Percentiles rank a stretch among this genome's conserved stretches.
Evolutionary conservation across 306 rosid genomes (phyloP).

Genomic region (Carpinus viminea): DNA sequence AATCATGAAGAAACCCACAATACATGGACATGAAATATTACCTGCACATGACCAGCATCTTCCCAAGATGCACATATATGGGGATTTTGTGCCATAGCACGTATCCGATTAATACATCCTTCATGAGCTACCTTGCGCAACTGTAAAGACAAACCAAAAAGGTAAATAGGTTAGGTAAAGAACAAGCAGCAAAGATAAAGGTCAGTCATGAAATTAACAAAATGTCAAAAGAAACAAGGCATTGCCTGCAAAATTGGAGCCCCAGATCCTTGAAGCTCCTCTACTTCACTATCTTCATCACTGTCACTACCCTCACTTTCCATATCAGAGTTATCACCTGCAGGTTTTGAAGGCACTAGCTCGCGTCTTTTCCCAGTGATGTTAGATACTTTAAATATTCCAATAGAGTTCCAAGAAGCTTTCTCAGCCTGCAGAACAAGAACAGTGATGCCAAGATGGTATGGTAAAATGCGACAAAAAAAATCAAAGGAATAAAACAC

Average conservation of each 20-base stretch:
- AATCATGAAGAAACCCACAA: background rate
- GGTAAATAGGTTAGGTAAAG: constrained; percentile 13
- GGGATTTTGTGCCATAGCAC: constrained; percentile 87
- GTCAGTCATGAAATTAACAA: constrained; percentile 1
- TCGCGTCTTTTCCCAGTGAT: constrained; percentile 87
- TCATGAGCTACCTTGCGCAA: constrained; percentile 78
- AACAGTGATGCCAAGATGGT: constrained; percentile 24
- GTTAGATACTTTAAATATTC: constrained; percentile 77
- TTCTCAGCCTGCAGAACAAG: constrained; percentile 69
- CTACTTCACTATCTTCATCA: constrained; percentile 69
- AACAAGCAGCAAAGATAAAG: constrained; percentile 1
- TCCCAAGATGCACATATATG: constrained; percentile 94
- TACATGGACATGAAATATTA: constrained; percentile 29
- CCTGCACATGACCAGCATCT: constrained; percentile 84
- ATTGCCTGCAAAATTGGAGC: constrained; percentile 71
- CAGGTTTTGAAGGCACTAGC: constrained; percentile 53
- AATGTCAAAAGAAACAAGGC: constrained; percentile 17
- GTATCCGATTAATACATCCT: constrained; percentile 83
- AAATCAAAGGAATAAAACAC: constrained; percentile 12
- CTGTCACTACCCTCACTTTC: constrained; percentile 68
- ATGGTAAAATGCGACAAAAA: background rate
- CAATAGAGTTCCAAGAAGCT: constrained; percentile 76
- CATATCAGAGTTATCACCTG: constrained; percentile 57
- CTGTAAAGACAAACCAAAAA: constrained; percentile 39
- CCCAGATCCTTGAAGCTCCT: constrained; percentile 41